These are phyloP conservation scores for Fibroporia radiculosa DNA, from an alignment of 768 basidiomycete genomes.

Conservation along the genomic window DNA sequence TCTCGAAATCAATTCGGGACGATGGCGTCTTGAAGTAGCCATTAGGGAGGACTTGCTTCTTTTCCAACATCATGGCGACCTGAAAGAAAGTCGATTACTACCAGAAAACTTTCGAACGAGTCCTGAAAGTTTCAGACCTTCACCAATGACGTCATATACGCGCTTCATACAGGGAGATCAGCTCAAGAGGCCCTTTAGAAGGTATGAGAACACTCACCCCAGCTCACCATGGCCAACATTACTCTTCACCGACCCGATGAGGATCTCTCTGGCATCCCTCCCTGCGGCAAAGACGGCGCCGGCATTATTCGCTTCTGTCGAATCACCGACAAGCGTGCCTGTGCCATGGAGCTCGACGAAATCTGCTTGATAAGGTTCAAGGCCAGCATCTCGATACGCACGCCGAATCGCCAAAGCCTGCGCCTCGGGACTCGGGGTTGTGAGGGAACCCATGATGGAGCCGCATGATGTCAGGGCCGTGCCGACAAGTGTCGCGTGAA, in stretches of 20 bases:
- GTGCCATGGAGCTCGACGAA: conserved; percentile 21
- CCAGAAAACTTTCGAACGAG: background rate
- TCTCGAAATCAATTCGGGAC: conserved; percentile 11
- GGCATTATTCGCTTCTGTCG: conserved; percentile 18
- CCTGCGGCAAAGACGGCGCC: conserved; percentile 20
- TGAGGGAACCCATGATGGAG: conserved; percentile 24
- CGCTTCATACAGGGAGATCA: background rate
- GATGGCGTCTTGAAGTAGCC: conserved; percentile 12
- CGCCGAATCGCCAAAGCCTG: conserved; percentile 26
- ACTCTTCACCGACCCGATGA: conserved; percentile 37
- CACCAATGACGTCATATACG: background rate
- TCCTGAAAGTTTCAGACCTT: background rate
- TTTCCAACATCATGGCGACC: conserved; percentile 11
- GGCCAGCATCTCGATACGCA: conserved; percentile 22
- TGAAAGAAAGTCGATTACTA: conserved; percentile 1
- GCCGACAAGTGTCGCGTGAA: conserved; percentile 25
- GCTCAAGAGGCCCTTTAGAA: background rate
- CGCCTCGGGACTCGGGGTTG: conserved; percentile 27
- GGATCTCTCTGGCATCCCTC: conserved; percentile 17
- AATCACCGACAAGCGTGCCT: conserved; percentile 20
- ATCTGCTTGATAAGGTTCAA: conserved; percentile 22
- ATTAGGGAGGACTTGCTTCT: conserved; percentile 13
- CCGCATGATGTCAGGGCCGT: conserved; percentile 28
- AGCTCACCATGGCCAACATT: conserved; percentile 38
- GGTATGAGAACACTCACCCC: conserved; percentile 12